Evolutionary conservation across 306 rosid genomes (phyloP), one percentile per base, ranked within the genome.

Genomic region (Argentina anserina): DNA sequence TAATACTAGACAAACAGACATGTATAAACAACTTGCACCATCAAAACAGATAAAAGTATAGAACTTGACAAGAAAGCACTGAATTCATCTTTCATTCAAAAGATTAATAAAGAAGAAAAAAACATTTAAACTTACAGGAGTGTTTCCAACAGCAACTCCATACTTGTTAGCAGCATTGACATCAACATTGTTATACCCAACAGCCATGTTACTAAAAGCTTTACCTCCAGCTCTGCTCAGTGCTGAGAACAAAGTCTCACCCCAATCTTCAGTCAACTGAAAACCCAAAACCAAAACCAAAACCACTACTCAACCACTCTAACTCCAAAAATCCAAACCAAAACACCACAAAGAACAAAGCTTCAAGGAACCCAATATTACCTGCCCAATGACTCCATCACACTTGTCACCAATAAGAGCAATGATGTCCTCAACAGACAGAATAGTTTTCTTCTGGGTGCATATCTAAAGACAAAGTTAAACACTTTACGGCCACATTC

Each of bases 331-430:
- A 65, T 5, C 36, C 64, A 67, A 72, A 65, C 21, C 11, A 26
- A 63, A 14, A 72, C 18, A 52, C 13, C 9, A 46, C 50, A 46
- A 49, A 77, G 39, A 61, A 46, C 50, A 37, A 28, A 25, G n/a
- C 28, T 62, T 26, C 5, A 59, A 10, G 14, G 26, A 7, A 34
- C 4, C 18, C 4, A 63, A 14, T 23, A 56, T 64, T 79, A 90
- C 99, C 97, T 95, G 99, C 12, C 99, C 99, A 36, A 95, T 95
- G 46, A 95, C 99, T 59, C 99, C 99, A 68, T 95, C 99, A 55
- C 97, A 95, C 89, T 76, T 95, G 69, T 88, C 83, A 64, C 97
- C 97, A 64, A 95, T 95, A 62, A 95, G 86, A 76, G 96, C 90
- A 80, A 95, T 81, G 15, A 95, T 95, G 67, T 95, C 99, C 82